Evolutionary conservation across 441 rosid genomes (phyloP).

Genomic region (California macrophylla): DNA sequence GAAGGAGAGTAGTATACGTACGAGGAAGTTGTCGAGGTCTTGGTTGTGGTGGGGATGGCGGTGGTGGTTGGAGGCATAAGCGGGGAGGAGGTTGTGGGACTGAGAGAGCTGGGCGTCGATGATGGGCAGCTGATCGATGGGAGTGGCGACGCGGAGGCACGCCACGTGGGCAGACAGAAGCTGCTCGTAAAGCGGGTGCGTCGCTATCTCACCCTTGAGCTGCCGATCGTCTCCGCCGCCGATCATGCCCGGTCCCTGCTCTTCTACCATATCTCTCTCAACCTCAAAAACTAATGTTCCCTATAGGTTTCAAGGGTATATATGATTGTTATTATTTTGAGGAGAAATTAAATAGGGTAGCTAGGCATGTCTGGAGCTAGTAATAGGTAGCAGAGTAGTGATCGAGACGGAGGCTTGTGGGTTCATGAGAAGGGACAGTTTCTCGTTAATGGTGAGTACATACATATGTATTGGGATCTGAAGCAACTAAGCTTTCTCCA

Average conservation of each 20-base stretch:
- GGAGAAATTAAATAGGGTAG: no score
- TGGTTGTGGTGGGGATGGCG: slow-evolving; percentile 62
- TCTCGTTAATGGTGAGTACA: slow-evolving; percentile 32
- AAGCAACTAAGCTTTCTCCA: slow-evolving; percentile 31
- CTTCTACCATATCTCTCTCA: slow-evolving; percentile 53
- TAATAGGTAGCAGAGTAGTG: background rate
- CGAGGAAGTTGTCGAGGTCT: slow-evolving; percentile 86
- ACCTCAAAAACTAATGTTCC: background rate
- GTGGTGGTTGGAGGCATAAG: slow-evolving; percentile 49
- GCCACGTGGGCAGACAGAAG: slow-evolving; percentile 73
- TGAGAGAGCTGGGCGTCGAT: slow-evolving; percentile 85
- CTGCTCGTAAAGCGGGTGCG: slow-evolving; percentile 78
- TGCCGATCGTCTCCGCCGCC: slow-evolving; percentile 35
- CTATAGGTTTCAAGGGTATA: background rate
- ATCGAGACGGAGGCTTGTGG: background rate
- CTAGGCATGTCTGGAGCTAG: no score
- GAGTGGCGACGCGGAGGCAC: slow-evolving; percentile 86
- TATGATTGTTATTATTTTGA: no score
- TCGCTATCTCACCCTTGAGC: slow-evolving; percentile 71
- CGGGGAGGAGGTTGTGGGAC: slow-evolving; percentile 67
- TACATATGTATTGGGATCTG: slow-evolving; percentile 43
- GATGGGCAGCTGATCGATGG: slow-evolving; percentile 81
- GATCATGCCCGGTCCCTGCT: slow-evolving; percentile 60
- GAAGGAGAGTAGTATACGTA: no score
- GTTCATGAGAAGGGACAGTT: background rate